Evolutionary conservation across 2,329 filamentous ascomycete species (phyloP).

Genomic region (Rhynchosporium secalis): DNA sequence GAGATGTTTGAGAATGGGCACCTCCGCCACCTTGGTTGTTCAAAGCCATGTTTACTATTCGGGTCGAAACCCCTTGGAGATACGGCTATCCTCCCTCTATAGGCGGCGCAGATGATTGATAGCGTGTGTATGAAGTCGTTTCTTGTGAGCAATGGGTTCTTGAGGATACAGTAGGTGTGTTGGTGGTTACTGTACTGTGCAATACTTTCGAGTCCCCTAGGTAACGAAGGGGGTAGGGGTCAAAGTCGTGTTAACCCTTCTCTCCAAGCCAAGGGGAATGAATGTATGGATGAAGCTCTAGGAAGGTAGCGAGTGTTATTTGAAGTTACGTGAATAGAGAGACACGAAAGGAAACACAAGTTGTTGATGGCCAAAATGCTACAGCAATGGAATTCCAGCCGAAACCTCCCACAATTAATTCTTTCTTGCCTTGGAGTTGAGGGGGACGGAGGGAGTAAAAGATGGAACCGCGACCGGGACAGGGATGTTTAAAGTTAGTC

Average conservation of each 20-base stretch:
- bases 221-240: constrained; percentile 23
- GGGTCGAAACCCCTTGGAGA: constrained; percentile 19
- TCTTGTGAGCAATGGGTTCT: not conserved
- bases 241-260: not conserved
- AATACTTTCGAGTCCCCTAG: constrained; percentile 21
- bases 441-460: not conserved
- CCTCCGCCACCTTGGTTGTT: constrained; percentile 46
- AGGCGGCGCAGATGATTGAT: not conserved
- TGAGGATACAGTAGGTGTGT: constrained; percentile 3
- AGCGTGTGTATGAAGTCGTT: not conserved
- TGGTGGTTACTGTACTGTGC: not conserved
- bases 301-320: constrained; percentile 28
- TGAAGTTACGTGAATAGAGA: not conserved
- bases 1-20: constrained; percentile 77
- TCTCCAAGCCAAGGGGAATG: constrained; percentile 23
- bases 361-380: not conserved
- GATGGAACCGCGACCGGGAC: not conserved
- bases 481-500: not conserved
- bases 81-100: constrained; percentile 12
- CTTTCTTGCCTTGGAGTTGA: constrained; percentile 1
- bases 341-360: not conserved
- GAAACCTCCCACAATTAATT: constrained; percentile 3
- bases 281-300: constrained; percentile 7
- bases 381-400: not conserved
- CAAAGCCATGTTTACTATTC: constrained; percentile 20